Percentiles rank a stretch among this genome's conserved stretches.
Evolutionary conservation across 1,284 basidiomycete genomes (phyloP).

Genomic region (Heterobasidion parviporum): DNA sequence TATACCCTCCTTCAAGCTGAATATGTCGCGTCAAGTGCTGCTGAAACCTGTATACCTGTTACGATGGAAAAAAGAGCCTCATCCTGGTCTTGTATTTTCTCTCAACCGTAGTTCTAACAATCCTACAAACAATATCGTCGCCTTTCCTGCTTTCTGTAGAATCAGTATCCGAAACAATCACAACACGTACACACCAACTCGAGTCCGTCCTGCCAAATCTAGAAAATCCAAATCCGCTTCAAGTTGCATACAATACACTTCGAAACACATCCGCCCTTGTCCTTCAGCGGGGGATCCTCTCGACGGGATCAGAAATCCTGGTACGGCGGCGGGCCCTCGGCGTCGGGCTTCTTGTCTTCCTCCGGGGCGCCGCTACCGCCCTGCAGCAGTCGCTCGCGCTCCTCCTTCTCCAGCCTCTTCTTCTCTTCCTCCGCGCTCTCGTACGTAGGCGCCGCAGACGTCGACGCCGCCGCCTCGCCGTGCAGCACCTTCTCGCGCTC

Average conservation of each 20-base stretch:
- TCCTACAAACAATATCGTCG: no score
- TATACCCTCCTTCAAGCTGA: no score
- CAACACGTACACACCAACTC: no score
- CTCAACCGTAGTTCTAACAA: no score
- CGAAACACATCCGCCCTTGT: not conserved
- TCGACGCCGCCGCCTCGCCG: conserved; percentile 5
- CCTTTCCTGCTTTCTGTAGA: no score
- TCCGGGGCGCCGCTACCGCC: conserved; percentile 12
- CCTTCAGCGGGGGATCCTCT: not conserved
- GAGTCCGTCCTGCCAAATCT: no score
- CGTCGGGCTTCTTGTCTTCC: conserved; percentile 19
- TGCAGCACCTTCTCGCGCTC: conserved; percentile 26
- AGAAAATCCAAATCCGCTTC: not conserved
- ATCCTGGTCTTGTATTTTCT: no score
- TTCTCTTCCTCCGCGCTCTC: conserved; percentile 64
- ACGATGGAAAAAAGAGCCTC: no score
- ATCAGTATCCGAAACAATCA: no score
- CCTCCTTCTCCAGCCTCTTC: conserved; percentile 56
- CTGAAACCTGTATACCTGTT: no score
- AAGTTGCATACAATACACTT: not conserved
- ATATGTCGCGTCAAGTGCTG: no score
- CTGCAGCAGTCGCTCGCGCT: conserved; percentile 45
- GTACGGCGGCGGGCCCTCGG: conserved; percentile 60
- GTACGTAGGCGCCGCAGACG: conserved; percentile 14
- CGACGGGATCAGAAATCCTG: conserved; percentile 36